Conservation (phyloP, 768 basidiomycete genomes). For the Hebeloma cylindrosporum region DNA sequence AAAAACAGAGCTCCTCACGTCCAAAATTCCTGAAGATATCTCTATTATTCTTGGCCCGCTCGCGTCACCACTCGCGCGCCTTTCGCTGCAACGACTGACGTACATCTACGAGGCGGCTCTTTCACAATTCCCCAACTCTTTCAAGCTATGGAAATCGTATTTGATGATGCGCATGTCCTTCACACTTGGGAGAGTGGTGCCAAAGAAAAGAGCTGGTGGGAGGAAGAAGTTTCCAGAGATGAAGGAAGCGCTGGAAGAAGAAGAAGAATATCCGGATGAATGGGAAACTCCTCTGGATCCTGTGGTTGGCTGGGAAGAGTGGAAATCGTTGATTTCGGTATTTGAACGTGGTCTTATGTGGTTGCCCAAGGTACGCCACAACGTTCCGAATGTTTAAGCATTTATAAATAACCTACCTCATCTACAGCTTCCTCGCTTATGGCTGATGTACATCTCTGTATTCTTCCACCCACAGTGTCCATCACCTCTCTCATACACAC, state of each 20-base stretch:
- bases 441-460: constrained; percentile 90
- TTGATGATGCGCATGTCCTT: constrained; percentile 79
- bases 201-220: constrained; percentile 79
- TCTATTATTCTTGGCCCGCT: constrained; percentile 75
- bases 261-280: constrained; percentile 72
- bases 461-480: constrained; percentile 92
- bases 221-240: constrained; percentile 91
- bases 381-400: constrained; percentile 1
- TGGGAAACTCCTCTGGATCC: constrained; percentile 89
- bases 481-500: constrained; percentile 77
- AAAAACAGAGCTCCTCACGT: constrained; percentile 51
- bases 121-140: constrained; percentile 81
- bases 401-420: constrained; percentile 7
- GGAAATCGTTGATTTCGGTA: constrained; percentile 82
- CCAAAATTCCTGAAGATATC: constrained; percentile 44
- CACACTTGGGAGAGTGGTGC: constrained; percentile 74
- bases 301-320: constrained; percentile 94
- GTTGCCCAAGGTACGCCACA: constrained; percentile 74
- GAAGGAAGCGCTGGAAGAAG: constrained; percentile 87
- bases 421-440: constrained; percentile 83
- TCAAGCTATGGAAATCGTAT: constrained; percentile 97
- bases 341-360: constrained; percentile 96
- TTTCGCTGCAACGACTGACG: constrained; percentile 78
- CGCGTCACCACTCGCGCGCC: constrained; percentile 67
- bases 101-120: constrained; percentile 96